These are phyloP conservation scores for Clitoria ternatea DNA, from an alignment of 306 rosid species.

Conservation along the genomic window DNA sequence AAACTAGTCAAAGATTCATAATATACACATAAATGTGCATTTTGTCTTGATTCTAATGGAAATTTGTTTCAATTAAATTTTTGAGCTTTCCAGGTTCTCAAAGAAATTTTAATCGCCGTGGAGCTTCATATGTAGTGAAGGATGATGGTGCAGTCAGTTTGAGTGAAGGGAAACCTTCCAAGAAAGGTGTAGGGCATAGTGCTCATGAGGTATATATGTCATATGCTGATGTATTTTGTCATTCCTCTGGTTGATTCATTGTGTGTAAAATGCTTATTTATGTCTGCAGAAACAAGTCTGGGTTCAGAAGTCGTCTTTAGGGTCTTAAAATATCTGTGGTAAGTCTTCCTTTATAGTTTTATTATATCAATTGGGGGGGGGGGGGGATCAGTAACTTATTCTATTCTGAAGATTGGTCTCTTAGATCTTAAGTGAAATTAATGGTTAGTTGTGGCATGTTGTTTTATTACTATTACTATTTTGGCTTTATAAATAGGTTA, in stretches of 20 bases:
- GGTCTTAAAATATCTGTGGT: slow-evolving; percentile 62
- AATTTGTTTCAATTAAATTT: not conserved
- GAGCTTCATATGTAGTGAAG: slow-evolving; percentile 49
- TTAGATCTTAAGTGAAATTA: not conserved
- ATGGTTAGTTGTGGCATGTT: not conserved
- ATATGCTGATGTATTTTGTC: slow-evolving; percentile 8
- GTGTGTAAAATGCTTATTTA: slow-evolving; percentile 5
- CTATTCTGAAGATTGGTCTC: not conserved
- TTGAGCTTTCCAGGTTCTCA: slow-evolving; percentile 51
- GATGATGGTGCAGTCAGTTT: slow-evolving; percentile 57
- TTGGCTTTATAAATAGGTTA: not conserved
- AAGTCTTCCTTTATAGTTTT: no score
- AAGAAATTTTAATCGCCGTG: slow-evolving; percentile 66
- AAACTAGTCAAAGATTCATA: not conserved
- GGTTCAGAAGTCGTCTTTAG: slow-evolving; percentile 95
- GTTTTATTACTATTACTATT: not conserved
- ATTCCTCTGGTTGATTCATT: slow-evolving; percentile 8
- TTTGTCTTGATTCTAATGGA: slow-evolving; percentile 6
- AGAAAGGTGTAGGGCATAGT: slow-evolving; percentile 62
- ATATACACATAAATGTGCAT: not conserved
- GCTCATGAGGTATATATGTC: slow-evolving; percentile 64
- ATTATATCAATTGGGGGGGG: not conserved
- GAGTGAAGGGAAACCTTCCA: slow-evolving; percentile 72
- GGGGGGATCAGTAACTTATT: not conserved
- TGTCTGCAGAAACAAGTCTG: slow-evolving; percentile 92